phyloP scores from a whole-genome alignment of 2,329 filamentous ascomycete species.

The Aspergillus tanneri region DNA sequence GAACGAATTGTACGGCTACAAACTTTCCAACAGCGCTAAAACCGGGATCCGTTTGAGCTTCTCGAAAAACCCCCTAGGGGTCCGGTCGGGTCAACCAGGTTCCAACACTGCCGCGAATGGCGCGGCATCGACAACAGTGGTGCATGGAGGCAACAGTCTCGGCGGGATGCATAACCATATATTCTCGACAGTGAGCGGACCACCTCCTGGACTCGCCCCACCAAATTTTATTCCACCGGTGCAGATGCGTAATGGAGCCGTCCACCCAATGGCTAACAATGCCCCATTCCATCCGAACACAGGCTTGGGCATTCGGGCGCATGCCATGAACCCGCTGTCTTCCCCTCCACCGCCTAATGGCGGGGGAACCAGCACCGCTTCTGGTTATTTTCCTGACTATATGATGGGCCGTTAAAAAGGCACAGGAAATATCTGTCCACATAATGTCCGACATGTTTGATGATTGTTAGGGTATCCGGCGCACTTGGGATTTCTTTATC shows the following conservation, averaged over 20 bases:
- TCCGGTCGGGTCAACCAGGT: conserved; percentile 71
- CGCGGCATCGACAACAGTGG: conserved; percentile 51
- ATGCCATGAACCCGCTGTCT: conserved; percentile 33
- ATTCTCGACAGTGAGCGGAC: conserved; percentile 69
- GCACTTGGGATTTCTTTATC: conserved; percentile 37
- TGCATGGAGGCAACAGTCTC: conserved; percentile 59
- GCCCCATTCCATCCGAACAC: conserved; percentile 37
- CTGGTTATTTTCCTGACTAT: conserved; percentile 46
- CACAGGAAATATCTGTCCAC: conserved; percentile 26
- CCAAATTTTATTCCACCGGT: conserved; percentile 61
- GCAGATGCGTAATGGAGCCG: conserved; percentile 29
- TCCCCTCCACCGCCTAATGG: conserved; percentile 31
- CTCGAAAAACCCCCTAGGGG: conserved; percentile 94
- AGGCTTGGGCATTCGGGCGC: conserved; percentile 40
- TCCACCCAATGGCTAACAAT: conserved; percentile 35
- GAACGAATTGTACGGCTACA: conserved; percentile 82
- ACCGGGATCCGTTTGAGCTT: conserved; percentile 94
- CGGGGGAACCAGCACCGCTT: conserved; percentile 27
- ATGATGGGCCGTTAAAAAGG: conserved; percentile 48
- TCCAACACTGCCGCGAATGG: conserved; percentile 53
- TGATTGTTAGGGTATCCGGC: conserved; percentile 43
- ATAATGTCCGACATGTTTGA: conserved; percentile 47
- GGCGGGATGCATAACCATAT: conserved; percentile 57
- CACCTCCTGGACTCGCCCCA: conserved; percentile 78
- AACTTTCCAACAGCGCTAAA: conserved; percentile 86